Evolutionary conservation across 768 basidiomycete genomes (phyloP).

Genomic region (Austroboletus eburneus): DNA sequence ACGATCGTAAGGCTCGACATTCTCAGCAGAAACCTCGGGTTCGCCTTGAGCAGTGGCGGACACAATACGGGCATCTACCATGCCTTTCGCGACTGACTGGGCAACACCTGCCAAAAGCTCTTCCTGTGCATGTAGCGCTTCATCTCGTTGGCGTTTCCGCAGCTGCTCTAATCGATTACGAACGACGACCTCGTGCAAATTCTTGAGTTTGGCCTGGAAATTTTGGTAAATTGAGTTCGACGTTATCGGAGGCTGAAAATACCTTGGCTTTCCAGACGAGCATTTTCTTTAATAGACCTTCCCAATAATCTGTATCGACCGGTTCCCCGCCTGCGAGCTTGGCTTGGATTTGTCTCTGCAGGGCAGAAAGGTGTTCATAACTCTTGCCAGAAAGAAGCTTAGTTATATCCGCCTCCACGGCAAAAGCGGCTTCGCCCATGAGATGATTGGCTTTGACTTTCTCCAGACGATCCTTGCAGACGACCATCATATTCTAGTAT

Average conservation of each 20-base stretch:
- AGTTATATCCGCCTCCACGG: conserved; percentile 82
- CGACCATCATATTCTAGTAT: conserved; percentile 90
- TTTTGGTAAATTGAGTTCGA: conserved; percentile 4
- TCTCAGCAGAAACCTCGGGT: conserved; percentile 43
- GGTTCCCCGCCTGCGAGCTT: conserved; percentile 92
- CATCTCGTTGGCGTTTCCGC: conserved; percentile 92
- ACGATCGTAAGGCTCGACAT: conserved; percentile 75
- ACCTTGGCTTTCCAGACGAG: conserved; percentile 98
- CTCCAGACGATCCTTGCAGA: conserved; percentile 88
- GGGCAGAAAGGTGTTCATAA: conserved; percentile 73
- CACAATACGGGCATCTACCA: conserved; percentile 34
- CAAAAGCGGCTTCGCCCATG: conserved; percentile 66
- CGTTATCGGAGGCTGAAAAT: conserved; percentile 4
- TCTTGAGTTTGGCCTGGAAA: conserved; percentile 80
- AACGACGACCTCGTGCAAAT: conserved; percentile 93
- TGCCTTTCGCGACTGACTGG: conserved; percentile 49
- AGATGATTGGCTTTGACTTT: conserved; percentile 57
- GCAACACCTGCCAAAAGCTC: conserved; percentile 81
- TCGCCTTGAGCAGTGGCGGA: conserved; percentile 33
- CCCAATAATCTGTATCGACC: conserved; percentile 98
- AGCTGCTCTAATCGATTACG: conserved; percentile 95
- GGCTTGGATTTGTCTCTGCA: conserved; percentile 83
- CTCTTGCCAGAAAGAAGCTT: conserved; percentile 80
- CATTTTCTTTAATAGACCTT: conserved; percentile 83
- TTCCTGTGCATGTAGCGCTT: conserved; percentile 90